phyloP scores from a whole-genome alignment of 225 moss, liverwort and hornwort species.

The Pseudisothecium myosuroides region DNA sequence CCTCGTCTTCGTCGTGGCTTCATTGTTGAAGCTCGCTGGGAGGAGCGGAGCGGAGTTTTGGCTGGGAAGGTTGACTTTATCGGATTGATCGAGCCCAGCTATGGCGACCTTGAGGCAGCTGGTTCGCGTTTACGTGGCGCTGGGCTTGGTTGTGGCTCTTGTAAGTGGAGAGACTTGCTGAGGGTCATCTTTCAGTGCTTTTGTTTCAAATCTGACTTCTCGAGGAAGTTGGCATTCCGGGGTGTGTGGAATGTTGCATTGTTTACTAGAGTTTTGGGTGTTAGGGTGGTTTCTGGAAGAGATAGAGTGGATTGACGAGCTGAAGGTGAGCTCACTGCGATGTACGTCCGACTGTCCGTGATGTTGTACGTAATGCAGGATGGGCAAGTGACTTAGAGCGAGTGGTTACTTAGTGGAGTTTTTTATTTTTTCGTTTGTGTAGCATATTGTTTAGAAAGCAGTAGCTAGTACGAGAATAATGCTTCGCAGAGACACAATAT shows the following conservation, averaged over 20 bases:
- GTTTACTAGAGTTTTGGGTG: not conserved
- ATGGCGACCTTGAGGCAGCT: constrained; percentile 4
- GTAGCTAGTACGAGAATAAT: not conserved
- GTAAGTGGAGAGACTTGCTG: not conserved
- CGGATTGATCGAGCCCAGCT: not conserved
- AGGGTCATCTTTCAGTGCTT: not conserved
- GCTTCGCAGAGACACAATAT: not conserved
- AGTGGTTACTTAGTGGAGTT: not conserved
- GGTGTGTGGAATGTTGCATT: not conserved
- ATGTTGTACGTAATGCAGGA: not conserved
- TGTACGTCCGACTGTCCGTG: not conserved
- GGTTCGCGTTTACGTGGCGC: not conserved
- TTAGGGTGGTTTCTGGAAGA: not conserved
- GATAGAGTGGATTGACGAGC: not conserved
- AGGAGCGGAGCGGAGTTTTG: not conserved
- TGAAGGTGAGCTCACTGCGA: not conserved
- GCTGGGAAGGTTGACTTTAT: not conserved
- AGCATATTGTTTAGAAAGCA: not conserved
- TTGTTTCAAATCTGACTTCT: not conserved
- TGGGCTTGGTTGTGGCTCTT: not conserved
- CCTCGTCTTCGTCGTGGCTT: not conserved
- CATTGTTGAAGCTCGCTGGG: not conserved
- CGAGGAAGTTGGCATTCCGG: not conserved
- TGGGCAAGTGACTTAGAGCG: not conserved
- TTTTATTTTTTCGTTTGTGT: not conserved